Evolutionary conservation across 257 asterid species (phyloP), one percentile per base, ranked within the genome.

Genomic region (Scutellaria minor): DNA sequence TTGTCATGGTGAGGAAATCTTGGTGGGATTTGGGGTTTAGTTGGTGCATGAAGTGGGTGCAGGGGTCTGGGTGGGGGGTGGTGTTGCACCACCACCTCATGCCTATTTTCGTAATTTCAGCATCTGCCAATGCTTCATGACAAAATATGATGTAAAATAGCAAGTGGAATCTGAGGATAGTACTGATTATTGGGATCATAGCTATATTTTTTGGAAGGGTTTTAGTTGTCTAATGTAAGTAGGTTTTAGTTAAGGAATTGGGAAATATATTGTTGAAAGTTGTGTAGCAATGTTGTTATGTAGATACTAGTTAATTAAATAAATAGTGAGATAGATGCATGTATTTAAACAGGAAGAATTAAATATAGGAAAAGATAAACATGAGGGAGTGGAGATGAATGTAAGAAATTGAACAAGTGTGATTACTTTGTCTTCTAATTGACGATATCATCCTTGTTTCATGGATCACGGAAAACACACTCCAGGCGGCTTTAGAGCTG

Each of bases 1-100:
- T 71, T 1, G 93, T 76, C 78, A 84, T 68, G 55, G 82, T 70
- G 4, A 88, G 78, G 71, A 92, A 92, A 0, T 87, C 87, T 9
- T 76, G 71, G 40, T 12, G 65, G 50, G 84, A 31, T 70, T 54
- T 73, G 0, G 91, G 95, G 41, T 57, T 14, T 70, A 31, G 60
- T 31, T 48, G 80, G 0, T 57, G 37, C 9, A 86, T 78, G 85
- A 77, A 79, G 70, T 78, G 51, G 56, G 42, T 83, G 78, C 98
- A 92, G 0, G 85, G 73, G 9, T 79, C 74, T 0, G 97, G 94
- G 74, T 92, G 88, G 7, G 98, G 96, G 1, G 96, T 85, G 56
- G 77, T 64, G 73, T 37, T 61, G 84, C 96, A 92, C 95, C 96
- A 92, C 81, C 76, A 24, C 6, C 56, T 55, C 35, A 89, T 89